Base-by-base conservation (phyloP, 331 rosid genomes). In the Prunus yedoensis region DNA sequence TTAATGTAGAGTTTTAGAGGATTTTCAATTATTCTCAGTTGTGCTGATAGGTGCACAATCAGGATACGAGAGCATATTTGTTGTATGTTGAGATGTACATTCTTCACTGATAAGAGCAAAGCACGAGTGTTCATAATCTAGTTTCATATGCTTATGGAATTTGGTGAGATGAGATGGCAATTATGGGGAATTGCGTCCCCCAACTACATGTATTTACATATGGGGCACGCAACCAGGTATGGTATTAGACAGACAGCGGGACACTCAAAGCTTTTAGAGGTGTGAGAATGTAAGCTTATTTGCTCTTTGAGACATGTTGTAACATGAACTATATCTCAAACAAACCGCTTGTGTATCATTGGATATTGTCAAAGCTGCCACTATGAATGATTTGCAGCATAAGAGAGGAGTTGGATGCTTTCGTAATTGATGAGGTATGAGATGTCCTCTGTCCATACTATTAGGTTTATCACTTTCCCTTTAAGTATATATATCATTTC, bases 371-470 rank as follows among this genome's bases (percentile, higher is more conserved):
- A 63, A 63, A 63, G 47, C 47, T 32, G 23, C 68, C 68, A 32
- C 46, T 32, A 63, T 14, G 68, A 63, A 63, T 63, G 68, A 63
- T 63, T 9, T 63, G 21, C 20, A 63, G 68, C 46, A 63, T 63
- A 30, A 13, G 25, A 63, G 46, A 28, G 46, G 23, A 3, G 20
- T 45, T 63, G 21, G 68, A 8, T 16, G 14, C 23, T 30, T 63
- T 63, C 15, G 25, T 30, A 32, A 32, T 45, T 16, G 68, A 38
- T 5, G 25, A 63, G 46, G 5, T 32, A 1, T 17, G 3, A 10
- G 46, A 63, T 1, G 8, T 28, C 68, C 23, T 52, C n/a, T 63
- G 45, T 8, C 68, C 25, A 32, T 32, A 32, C 47, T 63, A 63
- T 17, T 30, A 30, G 68, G 23, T 30, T 63, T 32, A 28, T 15